These are phyloP conservation scores for Arthrobotrys conoides DNA, from an alignment of 2,329 filamentous ascomycete species.

Conservation along the genomic window DNA sequence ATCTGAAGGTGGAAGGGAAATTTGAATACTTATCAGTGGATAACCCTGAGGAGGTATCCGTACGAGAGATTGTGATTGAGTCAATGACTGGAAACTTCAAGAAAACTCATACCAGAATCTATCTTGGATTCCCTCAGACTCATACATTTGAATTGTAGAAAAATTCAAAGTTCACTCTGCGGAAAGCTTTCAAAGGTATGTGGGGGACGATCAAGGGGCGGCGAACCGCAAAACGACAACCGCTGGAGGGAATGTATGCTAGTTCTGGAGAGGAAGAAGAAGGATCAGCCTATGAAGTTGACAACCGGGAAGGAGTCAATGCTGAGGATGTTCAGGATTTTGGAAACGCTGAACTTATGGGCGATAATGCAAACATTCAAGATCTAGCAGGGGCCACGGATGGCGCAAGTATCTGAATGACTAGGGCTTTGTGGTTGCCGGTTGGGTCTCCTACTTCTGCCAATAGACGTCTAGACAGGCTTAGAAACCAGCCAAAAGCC, in stretches of 20 bases:
- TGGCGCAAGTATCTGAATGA: too few relatives aligned
- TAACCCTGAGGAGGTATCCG: constrained; percentile 14
- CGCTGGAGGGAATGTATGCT: not conserved
- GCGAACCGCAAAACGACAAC: not conserved
- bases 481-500: not conserved
- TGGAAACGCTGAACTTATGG: too few relatives aligned
- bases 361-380: too few relatives aligned
- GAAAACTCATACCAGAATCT: not conserved
- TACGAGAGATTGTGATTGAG: constrained; percentile 34
- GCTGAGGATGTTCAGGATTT: too few relatives aligned
- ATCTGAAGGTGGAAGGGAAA: not conserved
- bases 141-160: constrained; percentile 25
- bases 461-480: too few relatives aligned
- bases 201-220: not conserved
- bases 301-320: too few relatives aligned
- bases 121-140: constrained; percentile 2
- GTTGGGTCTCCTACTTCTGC: too few relatives aligned
- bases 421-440: too few relatives aligned
- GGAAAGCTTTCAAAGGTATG: not conserved
- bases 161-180: not conserved
- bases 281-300: not conserved
- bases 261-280: not conserved
- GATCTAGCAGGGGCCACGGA: too few relatives aligned
- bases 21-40: constrained; percentile 25
- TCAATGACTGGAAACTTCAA: not conserved